These are phyloP conservation scores for Xylaria sp. DNA, from an alignment of 2,329 filamentous ascomycete genomes.

Conservation along the genomic window DNA sequence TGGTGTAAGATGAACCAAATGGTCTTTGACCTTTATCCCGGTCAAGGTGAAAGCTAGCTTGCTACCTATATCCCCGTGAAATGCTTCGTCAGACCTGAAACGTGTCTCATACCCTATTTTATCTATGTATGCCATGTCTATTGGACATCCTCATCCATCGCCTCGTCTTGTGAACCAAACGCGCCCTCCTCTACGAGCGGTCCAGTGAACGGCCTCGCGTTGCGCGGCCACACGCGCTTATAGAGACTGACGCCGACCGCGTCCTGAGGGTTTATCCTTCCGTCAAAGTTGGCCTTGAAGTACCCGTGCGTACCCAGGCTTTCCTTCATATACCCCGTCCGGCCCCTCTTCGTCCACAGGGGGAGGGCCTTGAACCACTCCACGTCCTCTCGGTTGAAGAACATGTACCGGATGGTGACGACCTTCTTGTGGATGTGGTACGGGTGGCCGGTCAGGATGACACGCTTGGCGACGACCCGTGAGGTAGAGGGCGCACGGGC, in stretches of 20 bases:
- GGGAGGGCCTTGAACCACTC: conserved; percentile 97
- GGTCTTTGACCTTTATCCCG: not conserved
- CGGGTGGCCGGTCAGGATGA: conserved; percentile 92
- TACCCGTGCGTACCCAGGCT: conserved; percentile 96
- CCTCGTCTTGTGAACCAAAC: conserved; percentile 29
- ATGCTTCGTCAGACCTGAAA: not conserved
- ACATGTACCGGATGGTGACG: conserved; percentile 98
- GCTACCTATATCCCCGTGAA: not conserved
- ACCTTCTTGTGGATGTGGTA: conserved; percentile 99
- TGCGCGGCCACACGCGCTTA: conserved; percentile 81
- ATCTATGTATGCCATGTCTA: conserved; percentile 9
- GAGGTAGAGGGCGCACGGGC: conserved; percentile 74
- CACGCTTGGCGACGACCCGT: conserved; percentile 89
- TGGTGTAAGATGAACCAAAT: not conserved
- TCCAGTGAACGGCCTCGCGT: conserved; percentile 54
- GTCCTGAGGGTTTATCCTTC: conserved; percentile 93
- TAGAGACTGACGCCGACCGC: conserved; percentile 88
- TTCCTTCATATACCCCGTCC: conserved; percentile 93
- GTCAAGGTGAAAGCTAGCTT: not conserved
- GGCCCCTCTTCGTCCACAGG: conserved; percentile 87
- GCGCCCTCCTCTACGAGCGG: conserved; percentile 44
- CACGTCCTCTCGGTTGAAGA: conserved; percentile 95
- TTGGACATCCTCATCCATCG: conserved; percentile 46
- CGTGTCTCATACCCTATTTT: not conserved
- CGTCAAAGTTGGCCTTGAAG: conserved; percentile 98